phyloP scores from a whole-genome alignment of 768 basidiomycete species.

The Boletus edulis region DNA sequence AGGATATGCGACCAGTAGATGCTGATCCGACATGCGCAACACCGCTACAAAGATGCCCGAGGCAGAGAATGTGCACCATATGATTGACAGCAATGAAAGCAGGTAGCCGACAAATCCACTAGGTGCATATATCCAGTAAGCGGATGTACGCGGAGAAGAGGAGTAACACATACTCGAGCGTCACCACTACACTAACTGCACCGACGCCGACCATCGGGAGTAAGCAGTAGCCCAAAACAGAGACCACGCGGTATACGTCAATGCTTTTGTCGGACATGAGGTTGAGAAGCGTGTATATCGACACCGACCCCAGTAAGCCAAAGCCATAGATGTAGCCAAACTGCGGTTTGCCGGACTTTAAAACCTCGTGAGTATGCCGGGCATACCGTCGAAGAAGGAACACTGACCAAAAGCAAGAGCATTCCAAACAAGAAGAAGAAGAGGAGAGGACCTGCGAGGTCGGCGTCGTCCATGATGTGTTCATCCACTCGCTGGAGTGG shows the following conservation, averaged over 20 bases:
- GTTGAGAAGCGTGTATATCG: conserved; percentile 93
- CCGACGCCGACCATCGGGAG: conserved; percentile 96
- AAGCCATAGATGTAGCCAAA: conserved; percentile 99
- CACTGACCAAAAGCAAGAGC: conserved; percentile 84
- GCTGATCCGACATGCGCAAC: conserved; percentile 92
- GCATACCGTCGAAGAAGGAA: background rate
- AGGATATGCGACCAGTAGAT: conserved; percentile 94
- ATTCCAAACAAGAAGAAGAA: conserved; percentile 95
- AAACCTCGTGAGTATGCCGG: background rate
- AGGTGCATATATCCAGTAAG: conserved; percentile 2
- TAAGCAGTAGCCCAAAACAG: conserved; percentile 94
- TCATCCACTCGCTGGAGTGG: conserved; percentile 82
- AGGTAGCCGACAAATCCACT: conserved; percentile 87
- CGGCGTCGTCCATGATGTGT: conserved; percentile 98
- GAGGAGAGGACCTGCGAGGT: conserved; percentile 92
- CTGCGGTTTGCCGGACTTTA: conserved; percentile 94
- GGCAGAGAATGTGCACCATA: conserved; percentile 97
- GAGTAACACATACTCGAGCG: conserved; percentile 71
- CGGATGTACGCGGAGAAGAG: background rate
- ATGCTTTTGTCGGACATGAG: conserved; percentile 95
- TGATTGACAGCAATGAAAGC: conserved; percentile 74
- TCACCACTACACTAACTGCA: conserved; percentile 80
- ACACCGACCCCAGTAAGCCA: conserved; percentile 88
- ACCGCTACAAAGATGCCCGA: conserved; percentile 96
- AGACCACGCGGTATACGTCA: conserved; percentile 92